Base-by-base conservation (phyloP, 1,284 basidiomycete genomes). In the Lentinula novae-zelandiae region DNA sequence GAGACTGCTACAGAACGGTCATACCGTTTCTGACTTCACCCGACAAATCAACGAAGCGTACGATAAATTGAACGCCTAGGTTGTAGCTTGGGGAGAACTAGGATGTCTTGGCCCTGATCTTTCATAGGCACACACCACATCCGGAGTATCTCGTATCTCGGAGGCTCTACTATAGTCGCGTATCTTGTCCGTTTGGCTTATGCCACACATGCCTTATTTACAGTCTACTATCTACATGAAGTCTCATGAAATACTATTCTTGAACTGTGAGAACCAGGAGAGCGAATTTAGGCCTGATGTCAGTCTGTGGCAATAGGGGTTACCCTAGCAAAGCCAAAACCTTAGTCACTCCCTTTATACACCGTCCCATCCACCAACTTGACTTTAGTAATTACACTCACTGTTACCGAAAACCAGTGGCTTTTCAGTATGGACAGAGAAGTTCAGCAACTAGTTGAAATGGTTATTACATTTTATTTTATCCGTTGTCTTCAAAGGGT, bases 11-110 rank as follows among this genome's bases (percentile, higher is more conserved):
- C 49, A 94, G 92, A 85, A 84, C 63, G 93, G 93, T 15, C 92
- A 95, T 71, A 72, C 79, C 38, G 77, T 83, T 33, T 72, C 78
- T 13, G 92, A 95, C 72, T 95, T 95, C 73, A 82, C 92, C 48
- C 75, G 80, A 61, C 88, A 90, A 70, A 94, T 96, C 67, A 83
- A 92, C 60, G 76, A 82, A 34, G 93, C 90, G 70, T 92, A 90
- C 68, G 74, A 82, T 59, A 78, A 73, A 66, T 73, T 91, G 60
- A 92, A 92, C 69, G 67, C 61, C 15, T 57, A 9, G 15, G 33
- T 10, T 17, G 9, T 20, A 22, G 20, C 15, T 27, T 27, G 22
- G 17, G 13, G n/a, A 7, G 5, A 42, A n/a, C 15, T 39, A 13
- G 12, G 13, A 13, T 13, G 13, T 39, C 10, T 12, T 39, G 38